phyloP scores from a whole-genome alignment of 2,329 filamentous ascomycete genomes.

The Onygenales sp. region DNA sequence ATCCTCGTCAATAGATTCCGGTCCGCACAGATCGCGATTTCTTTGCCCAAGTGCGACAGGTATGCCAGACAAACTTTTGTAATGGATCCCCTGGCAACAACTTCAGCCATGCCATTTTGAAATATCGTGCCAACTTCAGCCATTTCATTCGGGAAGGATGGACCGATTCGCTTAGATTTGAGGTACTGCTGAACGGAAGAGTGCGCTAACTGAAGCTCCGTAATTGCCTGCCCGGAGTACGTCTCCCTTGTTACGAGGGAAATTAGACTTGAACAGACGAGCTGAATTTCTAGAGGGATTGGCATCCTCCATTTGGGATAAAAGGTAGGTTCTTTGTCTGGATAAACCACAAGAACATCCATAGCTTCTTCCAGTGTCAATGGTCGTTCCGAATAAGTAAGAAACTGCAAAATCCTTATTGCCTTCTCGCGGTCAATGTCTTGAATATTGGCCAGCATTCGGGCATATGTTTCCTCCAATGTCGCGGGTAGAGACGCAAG shows the following conservation, averaged over 20 bases:
- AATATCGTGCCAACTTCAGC: background rate
- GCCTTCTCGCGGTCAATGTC: conserved; percentile 8
- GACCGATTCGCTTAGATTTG: background rate
- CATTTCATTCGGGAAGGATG: background rate
- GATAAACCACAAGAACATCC: conserved; percentile 9
- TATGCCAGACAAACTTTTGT: conserved; percentile 10
- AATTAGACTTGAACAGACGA: conserved; percentile 11
- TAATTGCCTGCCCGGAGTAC: background rate
- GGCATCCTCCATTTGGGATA: conserved; percentile 16
- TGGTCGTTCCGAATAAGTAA: conserved; percentile 12
- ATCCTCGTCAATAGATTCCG: background rate
- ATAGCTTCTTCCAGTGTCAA: conserved; percentile 11
- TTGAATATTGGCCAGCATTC: conserved; percentile 11
- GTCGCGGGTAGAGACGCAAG: conserved; percentile 15
- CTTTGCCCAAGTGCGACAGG: conserved; percentile 6
- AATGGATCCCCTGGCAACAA: background rate
- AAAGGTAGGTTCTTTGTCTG: conserved; percentile 12
- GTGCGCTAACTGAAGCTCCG: background rate
- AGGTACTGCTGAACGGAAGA: background rate
- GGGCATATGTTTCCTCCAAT: conserved; percentile 17
- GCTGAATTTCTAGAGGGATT: conserved; percentile 12
- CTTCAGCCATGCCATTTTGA: background rate
- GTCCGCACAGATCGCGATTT: background rate
- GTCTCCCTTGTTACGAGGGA: background rate
- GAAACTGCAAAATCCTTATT: conserved; percentile 11